Evolutionary conservation across 2,329 filamentous ascomycete genomes (phyloP).

Genomic region (Neonectria magnoliae): DNA sequence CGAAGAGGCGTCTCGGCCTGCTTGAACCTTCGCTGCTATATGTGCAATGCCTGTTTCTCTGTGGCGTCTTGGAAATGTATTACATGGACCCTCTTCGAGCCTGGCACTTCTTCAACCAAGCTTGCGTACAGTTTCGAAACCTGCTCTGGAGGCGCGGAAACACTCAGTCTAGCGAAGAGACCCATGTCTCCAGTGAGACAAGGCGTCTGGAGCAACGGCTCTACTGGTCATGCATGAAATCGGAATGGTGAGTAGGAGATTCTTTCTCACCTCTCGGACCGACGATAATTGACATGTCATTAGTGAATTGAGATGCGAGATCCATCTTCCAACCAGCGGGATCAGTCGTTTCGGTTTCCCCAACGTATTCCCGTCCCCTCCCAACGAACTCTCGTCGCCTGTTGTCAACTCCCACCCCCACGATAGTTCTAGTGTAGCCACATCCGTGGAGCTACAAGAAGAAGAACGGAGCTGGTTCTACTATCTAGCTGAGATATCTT

Average conservation of each 20-base stretch:
- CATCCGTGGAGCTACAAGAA: conserved; percentile 18
- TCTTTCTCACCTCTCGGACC: no score
- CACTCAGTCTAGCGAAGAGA: background rate
- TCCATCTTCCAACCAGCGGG: conserved; percentile 49
- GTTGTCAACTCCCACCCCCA: background rate
- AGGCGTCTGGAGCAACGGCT: conserved; percentile 51
- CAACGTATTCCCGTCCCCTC: conserved; percentile 42
- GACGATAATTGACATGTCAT: background rate
- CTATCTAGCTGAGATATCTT: conserved; percentile 55
- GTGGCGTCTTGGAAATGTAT: conserved; percentile 54
- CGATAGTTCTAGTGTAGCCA: background rate
- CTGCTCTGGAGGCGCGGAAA: conserved; percentile 46
- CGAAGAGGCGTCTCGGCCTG: conserved; percentile 39
- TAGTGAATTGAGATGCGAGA: conserved; percentile 51
- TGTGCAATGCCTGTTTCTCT: conserved; percentile 52
- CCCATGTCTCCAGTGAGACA: conserved; percentile 25
- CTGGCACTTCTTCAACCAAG: conserved; percentile 49
- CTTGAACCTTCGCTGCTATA: conserved; percentile 44
- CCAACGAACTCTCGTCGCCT: conserved; percentile 18
- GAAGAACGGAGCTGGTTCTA: conserved; percentile 55
- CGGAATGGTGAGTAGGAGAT: conserved; percentile 41
- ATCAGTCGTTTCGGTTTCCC: conserved; percentile 50
- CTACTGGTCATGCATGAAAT: conserved; percentile 57
- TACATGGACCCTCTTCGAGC: conserved; percentile 48
- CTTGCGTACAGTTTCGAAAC: conserved; percentile 41